Evolutionary conservation across 768 basidiomycete species (phyloP), one percentile per base, ranked within the genome.

Genomic region (Boletus fagicola): DNA sequence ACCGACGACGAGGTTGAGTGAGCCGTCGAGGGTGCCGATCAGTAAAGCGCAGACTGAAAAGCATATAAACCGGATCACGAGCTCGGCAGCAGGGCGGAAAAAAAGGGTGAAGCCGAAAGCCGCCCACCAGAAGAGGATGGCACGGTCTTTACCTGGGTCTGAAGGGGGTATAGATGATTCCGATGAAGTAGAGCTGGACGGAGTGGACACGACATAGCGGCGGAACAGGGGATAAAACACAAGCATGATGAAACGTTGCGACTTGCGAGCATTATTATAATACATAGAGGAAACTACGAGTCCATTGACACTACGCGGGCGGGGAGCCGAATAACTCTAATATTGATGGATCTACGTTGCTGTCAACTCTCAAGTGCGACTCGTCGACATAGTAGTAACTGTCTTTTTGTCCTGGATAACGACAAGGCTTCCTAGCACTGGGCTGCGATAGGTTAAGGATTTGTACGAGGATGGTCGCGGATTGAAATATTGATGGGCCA

Each of bases 101-200:
- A 61, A 59, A 18, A 61, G 57, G 24, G 54, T 52, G 16, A 45
- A 0, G 28, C 59, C 60, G 16, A 68, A 68, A 5, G 40, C 30
- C 5, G 49, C 24, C 46, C 58, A 56, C 59, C 61, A 63, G 44
- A 63, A 18, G 20, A 58, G 12, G 31, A 62, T 16, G 6, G 51
- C 39, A 11, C 54, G 43, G 1, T 63, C 49, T 33, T 61, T 59
- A 40, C 20, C 38, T 28, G 53, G 31, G 18, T 53, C 50, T 33
- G 40, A 40, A 33, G 56, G 22, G 1, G 54, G 43, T 18, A 22
- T 20, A 53, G 56, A 22, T 2, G 49, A 47, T 38, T 45, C 49
- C 2, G 44, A 9, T 0, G 35, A 22, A 18, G 43, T n/a, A 9
- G 48, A 22, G 18, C 20, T 40, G 13, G 51, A 36, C n/a, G 39